Evolutionary conservation across 2,329 filamentous ascomycete genomes (phyloP), one percentile per base, ranked within the genome.

Genomic region (Metarhizium brunneum): DNA sequence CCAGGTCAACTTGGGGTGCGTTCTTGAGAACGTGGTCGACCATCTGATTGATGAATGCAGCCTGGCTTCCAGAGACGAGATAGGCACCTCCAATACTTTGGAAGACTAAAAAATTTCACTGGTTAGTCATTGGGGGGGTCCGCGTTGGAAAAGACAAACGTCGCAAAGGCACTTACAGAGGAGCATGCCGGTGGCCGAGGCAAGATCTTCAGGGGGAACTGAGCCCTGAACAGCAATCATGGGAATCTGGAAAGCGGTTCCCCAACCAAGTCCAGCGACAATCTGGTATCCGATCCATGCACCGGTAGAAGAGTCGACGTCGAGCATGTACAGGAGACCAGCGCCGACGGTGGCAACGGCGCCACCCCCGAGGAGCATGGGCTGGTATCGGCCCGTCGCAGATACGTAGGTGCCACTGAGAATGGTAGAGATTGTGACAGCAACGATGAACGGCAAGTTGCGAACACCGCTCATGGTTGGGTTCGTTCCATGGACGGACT

Each of bases 261-360:
- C 79, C 57, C 70, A 73, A 3, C 76, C 78, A 6, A 73, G 64
- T n/a, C 79, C 79, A 32, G 69, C 70, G 2, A 82, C 56, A 14
- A 81, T 69, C 65, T 82, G 77, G 61, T 78, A 82, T 6, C 77
- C 78, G 47, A 81, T 77, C 77, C 78, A 81, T 45, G 70, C 68
- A 13, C 66, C 73, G 1, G 69, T 68, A 3, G 68, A 59, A 4
- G 74, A 72, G 52, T 69, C 58, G 8, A 71, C 60, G 7, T 71
- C 65, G 4, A 78, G 66, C 6, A 68, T 69, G 57, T 75, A 77
- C 29, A 78, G 58, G 2, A 77, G 64, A 11, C 75, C 76, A 18
- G 71, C 64, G 4, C 72, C 74, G 16, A 78, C 59, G 4, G 72
- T 71, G n/a, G 73, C 68, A 56, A 80, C 58, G 1, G 65, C 71